Evolutionary conservation across 2,329 filamentous ascomycete species (phyloP), one percentile per base, ranked within the genome.

Genomic region (Lachnellula cervina): DNA sequence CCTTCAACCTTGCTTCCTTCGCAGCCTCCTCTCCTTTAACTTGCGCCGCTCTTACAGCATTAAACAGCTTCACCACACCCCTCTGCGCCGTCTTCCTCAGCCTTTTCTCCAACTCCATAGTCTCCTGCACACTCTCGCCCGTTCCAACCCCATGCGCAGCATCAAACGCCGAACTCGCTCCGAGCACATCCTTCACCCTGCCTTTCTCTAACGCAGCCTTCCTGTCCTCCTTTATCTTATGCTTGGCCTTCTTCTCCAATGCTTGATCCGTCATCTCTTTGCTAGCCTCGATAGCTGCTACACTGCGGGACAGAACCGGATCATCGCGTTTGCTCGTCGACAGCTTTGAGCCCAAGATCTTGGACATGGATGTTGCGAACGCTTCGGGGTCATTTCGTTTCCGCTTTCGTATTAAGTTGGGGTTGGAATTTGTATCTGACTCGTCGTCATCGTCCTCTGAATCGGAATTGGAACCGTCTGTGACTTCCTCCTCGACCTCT

Each of bases 41-140:
- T 74, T 99, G 94, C 14, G 94, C 92, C 21, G 90, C 90, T 45
- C 93, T 80, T 34, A 99, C 91, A 0, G 94, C 94, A 71, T 97
- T 97, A 75, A 99, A 99, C 56, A 99, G 78, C 77, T 93, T 95
- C 23, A 97, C 87, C 42, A 99, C 94, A 82, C 93, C 93, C 53
- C 90, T 82, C 73, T 97, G 90, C 45, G 92, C 92, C 49, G 89
- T 90, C 77, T 96, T 94, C 67, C 89, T 84, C 68, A 97, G 72
- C 61, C 83, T 78, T 74, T 86, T 87, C 77, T 97, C 93, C 65
- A 86, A 81, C 68, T 88, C 89, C 67, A 83, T 70, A 25, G 81
- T 79, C 60, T 80, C 76, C 16, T 74, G 74, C 25, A 80, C 80
- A 19, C 80, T 81, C 54, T 66, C 68, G 7, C 67, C 68, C 38